Percentiles rank a stretch among this genome's conserved stretches.
Conservation (phyloP, 2,329 filamentous ascomycete genomes). For the Fusarium guadeloupense region DNA sequence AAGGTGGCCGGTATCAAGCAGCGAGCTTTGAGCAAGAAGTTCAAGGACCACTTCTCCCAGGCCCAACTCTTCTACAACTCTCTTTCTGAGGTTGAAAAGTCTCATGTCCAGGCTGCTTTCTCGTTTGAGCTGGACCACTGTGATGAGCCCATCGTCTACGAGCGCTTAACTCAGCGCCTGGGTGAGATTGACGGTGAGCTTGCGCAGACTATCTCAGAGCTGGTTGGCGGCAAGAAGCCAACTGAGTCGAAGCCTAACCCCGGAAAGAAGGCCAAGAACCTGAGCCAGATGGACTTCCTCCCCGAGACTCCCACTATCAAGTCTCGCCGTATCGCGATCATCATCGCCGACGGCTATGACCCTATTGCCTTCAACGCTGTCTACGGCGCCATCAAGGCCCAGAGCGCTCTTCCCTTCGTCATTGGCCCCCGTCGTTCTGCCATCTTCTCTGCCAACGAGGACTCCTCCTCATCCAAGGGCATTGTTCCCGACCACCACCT, state of each 20-base stretch:
- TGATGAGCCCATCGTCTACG: constrained; percentile 80
- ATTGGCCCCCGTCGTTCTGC: constrained; percentile 74
- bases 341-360: constrained; percentile 83
- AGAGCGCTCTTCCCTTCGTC: constrained; percentile 74
- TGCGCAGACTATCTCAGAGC: constrained; percentile 73
- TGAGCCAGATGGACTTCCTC: constrained; percentile 75
- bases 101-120: constrained; percentile 75
- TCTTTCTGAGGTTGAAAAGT: constrained; percentile 72
- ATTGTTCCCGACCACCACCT: constrained; percentile 79
- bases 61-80: constrained; percentile 88
- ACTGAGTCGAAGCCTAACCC: constrained; percentile 67
- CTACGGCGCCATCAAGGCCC: constrained; percentile 68
- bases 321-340: constrained; percentile 76
- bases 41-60: constrained; percentile 79
- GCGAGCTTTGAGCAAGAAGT: constrained; percentile 75
- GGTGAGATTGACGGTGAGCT: constrained; percentile 77
- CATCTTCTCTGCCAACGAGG: constrained; percentile 69
- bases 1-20: constrained; percentile 76
- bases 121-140: constrained; percentile 85
- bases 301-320: constrained; percentile 72
- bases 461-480: constrained; percentile 61
- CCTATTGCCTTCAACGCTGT: constrained; percentile 70
- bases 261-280: constrained; percentile 71
- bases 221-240: constrained; percentile 72
- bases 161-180: constrained; percentile 72